Conservation (phyloP, 495 filamentous ascomycete species). For the Penicillium antarcticum region DNA sequence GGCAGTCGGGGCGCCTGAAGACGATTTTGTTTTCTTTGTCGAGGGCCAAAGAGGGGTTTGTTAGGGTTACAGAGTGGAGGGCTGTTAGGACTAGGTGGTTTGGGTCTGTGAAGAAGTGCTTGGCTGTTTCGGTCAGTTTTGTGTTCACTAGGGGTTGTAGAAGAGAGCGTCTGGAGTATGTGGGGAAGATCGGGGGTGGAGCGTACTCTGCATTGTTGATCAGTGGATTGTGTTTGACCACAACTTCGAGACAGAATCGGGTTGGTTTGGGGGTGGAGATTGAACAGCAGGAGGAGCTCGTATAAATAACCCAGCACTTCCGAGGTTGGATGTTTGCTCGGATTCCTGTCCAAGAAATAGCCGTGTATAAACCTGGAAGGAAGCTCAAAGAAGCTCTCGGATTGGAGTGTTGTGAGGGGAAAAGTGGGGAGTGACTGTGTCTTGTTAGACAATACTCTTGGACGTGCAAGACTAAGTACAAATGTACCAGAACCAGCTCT, state of each 20-base stretch:
- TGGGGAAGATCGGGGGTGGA: slow-evolving; percentile 4
- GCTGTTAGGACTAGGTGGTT: slow-evolving; percentile 74
- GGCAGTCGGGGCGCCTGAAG: slow-evolving; percentile 64
- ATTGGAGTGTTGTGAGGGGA: slow-evolving; percentile 16
- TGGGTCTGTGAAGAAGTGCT: slow-evolving; percentile 93
- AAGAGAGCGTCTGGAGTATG: slow-evolving; percentile 8
- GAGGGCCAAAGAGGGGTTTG: slow-evolving; percentile 80
- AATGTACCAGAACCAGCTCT: no score
- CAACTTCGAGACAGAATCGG: not conserved
- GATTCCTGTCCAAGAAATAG: not conserved
- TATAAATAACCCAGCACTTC: not conserved
- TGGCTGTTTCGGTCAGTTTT: slow-evolving; percentile 39
- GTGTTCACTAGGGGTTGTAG: slow-evolving; percentile 4
- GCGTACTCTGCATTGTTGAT: slow-evolving; percentile 23
- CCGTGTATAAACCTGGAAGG: not conserved
- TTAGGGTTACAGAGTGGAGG: slow-evolving; percentile 72
- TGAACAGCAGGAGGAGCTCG: not conserved
- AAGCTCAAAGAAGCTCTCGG: not conserved
- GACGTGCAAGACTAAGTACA: no score
- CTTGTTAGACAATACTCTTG: no score
- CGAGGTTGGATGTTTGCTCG: no score
- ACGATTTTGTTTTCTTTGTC: slow-evolving; percentile 82
- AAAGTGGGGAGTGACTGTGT: slow-evolving; percentile 24
- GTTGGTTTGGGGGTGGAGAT: not conserved
- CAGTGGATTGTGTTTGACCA: slow-evolving; percentile 5